Percentiles rank a stretch among this genome's conserved stretches.
phyloP scores from a whole-genome alignment of 352 stramenopile species.

The Phytophthora cajani region DNA sequence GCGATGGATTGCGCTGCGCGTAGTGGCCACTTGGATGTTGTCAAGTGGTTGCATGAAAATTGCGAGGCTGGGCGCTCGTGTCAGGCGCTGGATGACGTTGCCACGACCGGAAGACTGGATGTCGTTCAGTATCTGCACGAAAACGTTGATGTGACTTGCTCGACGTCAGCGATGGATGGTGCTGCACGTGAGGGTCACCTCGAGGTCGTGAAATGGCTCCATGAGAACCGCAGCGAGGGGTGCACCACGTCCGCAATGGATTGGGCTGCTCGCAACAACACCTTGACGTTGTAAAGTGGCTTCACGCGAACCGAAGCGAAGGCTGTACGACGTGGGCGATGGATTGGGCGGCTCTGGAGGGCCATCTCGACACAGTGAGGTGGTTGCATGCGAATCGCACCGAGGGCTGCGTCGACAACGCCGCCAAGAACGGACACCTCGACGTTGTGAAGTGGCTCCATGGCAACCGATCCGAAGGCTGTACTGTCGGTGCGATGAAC shows the following conservation, averaged over 20 bases:
- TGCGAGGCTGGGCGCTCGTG: not conserved
- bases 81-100: slow-evolving; percentile 25
- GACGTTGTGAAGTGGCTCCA: slow-evolving; percentile 35
- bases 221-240: slow-evolving; percentile 27
- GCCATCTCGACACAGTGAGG: slow-evolving; percentile 25
- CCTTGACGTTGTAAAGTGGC: slow-evolving; percentile 19
- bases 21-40: slow-evolving; percentile 26
- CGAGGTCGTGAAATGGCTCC: slow-evolving; percentile 30
- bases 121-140: slow-evolving; percentile 21
- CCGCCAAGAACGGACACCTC: slow-evolving; percentile 30
- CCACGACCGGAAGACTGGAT: slow-evolving; percentile 17
- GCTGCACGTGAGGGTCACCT: slow-evolving; percentile 29
- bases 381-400: slow-evolving; percentile 31
- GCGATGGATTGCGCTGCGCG: slow-evolving; percentile 28
- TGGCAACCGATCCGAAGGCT: slow-evolving; percentile 16
- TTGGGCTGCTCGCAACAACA: slow-evolving; percentile 23
- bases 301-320: slow-evolving; percentile 20
- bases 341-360: slow-evolving; percentile 20
- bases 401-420: slow-evolving; percentile 32
- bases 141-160: slow-evolving; percentile 4
- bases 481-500: slow-evolving; percentile 25
- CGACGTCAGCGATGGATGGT: slow-evolving; percentile 25
- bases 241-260: slow-evolving; percentile 34
- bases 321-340: slow-evolving; percentile 26
- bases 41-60: slow-evolving; percentile 30